Conservation (phyloP, 73 alveolate species). For the Durusdinium trenchii region DNA sequence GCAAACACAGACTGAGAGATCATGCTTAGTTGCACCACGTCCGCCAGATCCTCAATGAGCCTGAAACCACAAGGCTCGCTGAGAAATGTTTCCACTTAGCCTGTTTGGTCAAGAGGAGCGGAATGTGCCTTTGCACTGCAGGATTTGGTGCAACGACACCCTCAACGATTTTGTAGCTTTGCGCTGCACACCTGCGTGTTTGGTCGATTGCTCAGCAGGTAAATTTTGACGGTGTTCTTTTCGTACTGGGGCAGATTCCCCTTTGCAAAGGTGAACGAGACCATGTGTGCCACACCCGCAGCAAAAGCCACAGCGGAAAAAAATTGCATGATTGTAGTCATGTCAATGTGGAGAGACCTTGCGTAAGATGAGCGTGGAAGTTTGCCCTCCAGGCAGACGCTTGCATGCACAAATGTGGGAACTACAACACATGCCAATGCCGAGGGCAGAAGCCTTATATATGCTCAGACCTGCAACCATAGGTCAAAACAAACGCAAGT, state of each 20-base stretch:
- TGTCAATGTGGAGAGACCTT: not conserved
- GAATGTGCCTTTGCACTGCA: not conserved
- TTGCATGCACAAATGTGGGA: conserved; percentile 81
- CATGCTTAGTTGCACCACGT: too few relatives aligned
- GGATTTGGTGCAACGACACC: conserved; percentile 94
- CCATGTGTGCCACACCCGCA: conserved; percentile 44
- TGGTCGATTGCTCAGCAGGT: not conserved
- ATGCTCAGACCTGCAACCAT: not conserved
- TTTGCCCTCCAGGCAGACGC: conserved; percentile 8
- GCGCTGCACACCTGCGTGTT: conserved; percentile 80
- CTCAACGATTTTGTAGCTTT: conserved; percentile 41
- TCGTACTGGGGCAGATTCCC: not conserved
- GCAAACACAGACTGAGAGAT: too few relatives aligned
- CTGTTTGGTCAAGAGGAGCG: not conserved
- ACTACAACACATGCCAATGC: conserved; percentile 85
- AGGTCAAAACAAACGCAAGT: too few relatives aligned
- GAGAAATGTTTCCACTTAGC: not conserved
- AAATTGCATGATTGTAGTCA: not conserved
- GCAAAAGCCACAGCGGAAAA: conserved; percentile 22
- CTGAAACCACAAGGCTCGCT: conserved; percentile 11
- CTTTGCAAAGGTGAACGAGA: conserved; percentile 21
- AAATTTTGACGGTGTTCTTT: not conserved
- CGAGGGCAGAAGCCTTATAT: conserved; percentile 55
- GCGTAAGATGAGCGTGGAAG: not conserved
- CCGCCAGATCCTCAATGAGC: conserved; percentile 49